Percentiles rank a stretch among this genome's conserved stretches.
Evolutionary conservation across 2,329 filamentous ascomycete species (phyloP).

Genomic region (Colletotrichum sp.): DNA sequence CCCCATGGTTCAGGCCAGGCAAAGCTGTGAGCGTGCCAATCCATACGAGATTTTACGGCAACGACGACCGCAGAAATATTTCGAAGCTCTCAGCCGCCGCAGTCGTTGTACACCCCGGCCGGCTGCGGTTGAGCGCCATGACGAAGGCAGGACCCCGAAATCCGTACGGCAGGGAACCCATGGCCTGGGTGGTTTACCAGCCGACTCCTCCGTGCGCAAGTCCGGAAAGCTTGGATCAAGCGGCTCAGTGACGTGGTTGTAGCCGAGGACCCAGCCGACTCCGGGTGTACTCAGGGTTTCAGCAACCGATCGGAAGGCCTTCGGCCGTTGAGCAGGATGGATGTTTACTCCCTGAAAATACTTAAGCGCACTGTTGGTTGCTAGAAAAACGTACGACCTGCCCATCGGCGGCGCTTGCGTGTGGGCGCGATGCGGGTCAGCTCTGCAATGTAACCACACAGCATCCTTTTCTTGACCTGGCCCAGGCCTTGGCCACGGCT

Average conservation of each 20-base stretch:
- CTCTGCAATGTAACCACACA: conserved; percentile 15
- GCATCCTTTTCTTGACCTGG: background rate
- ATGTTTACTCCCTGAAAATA: background rate
- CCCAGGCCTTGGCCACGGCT: background rate
- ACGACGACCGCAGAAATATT: background rate
- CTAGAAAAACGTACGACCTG: background rate
- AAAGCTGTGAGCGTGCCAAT: background rate
- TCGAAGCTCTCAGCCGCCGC: background rate
- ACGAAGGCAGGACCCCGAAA: background rate
- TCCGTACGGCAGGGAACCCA: background rate
- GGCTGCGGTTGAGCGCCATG: background rate
- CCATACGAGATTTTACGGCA: background rate
- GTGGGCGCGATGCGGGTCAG: conserved; percentile 8
- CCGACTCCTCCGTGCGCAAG: background rate
- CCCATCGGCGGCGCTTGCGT: background rate
- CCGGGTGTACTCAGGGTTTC: background rate
- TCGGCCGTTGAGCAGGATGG: background rate
- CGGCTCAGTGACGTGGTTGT: background rate
- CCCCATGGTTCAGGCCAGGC: background rate
- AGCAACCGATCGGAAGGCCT: background rate
- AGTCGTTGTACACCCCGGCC: background rate
- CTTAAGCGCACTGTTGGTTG: background rate
- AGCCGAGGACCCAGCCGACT: background rate
- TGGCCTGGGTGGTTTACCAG: background rate
- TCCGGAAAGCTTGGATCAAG: conserved; percentile 13